Conservation (phyloP, 2,329 filamentous ascomycete species). For the Epicoccum sorghinum region DNA sequence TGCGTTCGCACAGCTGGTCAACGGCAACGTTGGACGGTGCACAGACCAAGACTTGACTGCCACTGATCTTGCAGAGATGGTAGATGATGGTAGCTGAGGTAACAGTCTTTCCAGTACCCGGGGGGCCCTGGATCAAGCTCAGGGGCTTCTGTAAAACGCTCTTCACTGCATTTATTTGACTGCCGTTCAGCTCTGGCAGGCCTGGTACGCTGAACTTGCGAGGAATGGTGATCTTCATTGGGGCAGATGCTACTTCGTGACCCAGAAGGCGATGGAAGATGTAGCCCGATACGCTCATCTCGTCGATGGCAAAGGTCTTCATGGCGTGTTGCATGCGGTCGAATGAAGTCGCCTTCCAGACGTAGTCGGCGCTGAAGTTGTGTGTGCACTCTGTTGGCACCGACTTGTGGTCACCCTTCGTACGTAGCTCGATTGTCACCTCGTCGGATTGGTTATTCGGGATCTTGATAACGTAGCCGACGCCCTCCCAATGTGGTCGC, state of each 20-base stretch:
- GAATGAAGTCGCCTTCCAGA: conserved; percentile 99
- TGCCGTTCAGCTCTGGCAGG: conserved; percentile 91
- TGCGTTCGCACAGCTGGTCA: conserved; percentile 95
- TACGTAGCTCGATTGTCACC: conserved; percentile 91
- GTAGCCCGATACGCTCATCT: conserved; percentile 97
- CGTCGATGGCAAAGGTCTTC: conserved; percentile 98
- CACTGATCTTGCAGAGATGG: conserved; percentile 93
- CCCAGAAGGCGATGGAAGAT: conserved; percentile 97
- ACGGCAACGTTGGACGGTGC: conserved; percentile 98
- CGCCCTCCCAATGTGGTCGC: conserved; percentile 91
- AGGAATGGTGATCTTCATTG: conserved; percentile 93
- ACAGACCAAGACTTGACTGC: conserved; percentile 92
- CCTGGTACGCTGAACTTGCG: conserved; percentile 97
- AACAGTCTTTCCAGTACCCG: conserved; percentile 97
- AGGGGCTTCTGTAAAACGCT: conserved; percentile 91
- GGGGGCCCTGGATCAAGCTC: conserved; percentile 94
- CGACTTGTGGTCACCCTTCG: conserved; percentile 93
- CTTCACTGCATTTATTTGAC: conserved; percentile 95
- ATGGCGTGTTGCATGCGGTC: conserved; percentile 99
- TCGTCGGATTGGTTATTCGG: conserved; percentile 99
- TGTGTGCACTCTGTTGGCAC: conserved; percentile 95
- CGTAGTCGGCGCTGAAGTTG: conserved; percentile 98
- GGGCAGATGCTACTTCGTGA: conserved; percentile 90
- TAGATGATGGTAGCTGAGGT: conserved; percentile 99
- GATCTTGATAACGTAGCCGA: conserved; percentile 99